These are phyloP conservation scores for Podaxis mareebaensis DNA, from an alignment of 768 basidiomycete species.

Conservation along the genomic window DNA sequence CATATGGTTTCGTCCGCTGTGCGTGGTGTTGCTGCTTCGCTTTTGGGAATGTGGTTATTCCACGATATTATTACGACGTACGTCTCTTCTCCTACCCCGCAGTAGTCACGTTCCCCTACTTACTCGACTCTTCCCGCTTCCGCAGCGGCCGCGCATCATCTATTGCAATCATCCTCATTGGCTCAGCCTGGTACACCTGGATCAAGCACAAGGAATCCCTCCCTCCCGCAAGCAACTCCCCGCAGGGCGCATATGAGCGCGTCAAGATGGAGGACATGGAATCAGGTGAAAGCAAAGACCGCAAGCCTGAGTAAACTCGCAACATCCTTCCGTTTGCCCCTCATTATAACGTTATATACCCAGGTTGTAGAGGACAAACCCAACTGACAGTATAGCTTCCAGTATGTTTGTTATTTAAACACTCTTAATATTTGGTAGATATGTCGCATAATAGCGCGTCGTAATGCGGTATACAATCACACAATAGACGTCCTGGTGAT, in stretches of 20 bases:
- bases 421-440: constrained; percentile 10
- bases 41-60: constrained; percentile 82
- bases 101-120: not conserved
- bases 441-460: not conserved
- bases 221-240: constrained; percentile 22
- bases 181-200: constrained; percentile 89
- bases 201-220: constrained; percentile 75
- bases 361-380: not conserved
- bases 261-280: constrained; percentile 68
- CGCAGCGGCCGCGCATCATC: constrained; percentile 78
- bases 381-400: not conserved
- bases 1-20: constrained; percentile 98
- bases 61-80: constrained; percentile 77
- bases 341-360: not conserved
- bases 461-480: not conserved
- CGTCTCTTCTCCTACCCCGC: constrained; percentile 27
- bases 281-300: constrained; percentile 33
- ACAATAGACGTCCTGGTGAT: not conserved
- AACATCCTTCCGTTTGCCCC: not conserved
- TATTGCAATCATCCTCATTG: constrained; percentile 77
- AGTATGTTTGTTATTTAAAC: not conserved
- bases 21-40: constrained; percentile 88
- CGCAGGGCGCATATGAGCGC: constrained; percentile 52
- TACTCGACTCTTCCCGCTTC: constrained; percentile 1
- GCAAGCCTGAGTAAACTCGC: constrained; percentile 9